Conservation (phyloP, 2,329 filamentous ascomycete species). For the Diaporthe sp. region DNA sequence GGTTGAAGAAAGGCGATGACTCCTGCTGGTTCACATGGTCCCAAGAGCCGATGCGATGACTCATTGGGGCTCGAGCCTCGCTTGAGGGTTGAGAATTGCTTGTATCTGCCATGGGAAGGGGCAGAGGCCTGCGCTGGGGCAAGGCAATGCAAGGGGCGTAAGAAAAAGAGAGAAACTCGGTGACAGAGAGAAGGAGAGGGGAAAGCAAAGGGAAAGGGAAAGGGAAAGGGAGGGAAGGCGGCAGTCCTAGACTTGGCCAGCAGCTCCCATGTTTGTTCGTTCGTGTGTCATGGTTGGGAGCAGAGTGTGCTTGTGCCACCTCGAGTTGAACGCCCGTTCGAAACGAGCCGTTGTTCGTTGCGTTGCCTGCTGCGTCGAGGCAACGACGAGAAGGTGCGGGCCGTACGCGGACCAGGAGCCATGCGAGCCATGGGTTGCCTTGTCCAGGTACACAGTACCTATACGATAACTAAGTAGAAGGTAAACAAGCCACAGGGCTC, state of each 20-base stretch:
- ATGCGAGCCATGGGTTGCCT: neutral
- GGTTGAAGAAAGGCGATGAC: constrained; percentile 11
- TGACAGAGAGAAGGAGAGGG: neutral
- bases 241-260: neutral
- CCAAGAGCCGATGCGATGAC: constrained; percentile 1
- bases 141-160: neutral
- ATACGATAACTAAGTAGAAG: too few relatives aligned
- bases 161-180: neutral
- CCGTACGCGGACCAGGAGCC: neutral
- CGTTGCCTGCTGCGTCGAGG: neutral
- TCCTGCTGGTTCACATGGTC: neutral
- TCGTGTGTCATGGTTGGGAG: neutral
- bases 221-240: neutral
- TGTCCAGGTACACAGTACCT: neutral
- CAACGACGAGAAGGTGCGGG: neutral
- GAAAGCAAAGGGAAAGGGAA: neutral
- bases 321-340: constrained; percentile 8
- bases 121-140: neutral
- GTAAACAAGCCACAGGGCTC: too few relatives aligned
- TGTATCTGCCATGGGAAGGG: neutral
- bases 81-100: neutral
- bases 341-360: neutral
- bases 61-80: constrained; percentile 8
- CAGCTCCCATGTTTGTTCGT: neutral
- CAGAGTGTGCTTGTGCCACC: constrained; percentile 10